A percentile compares a stretch with the other conserved stretches of the same genome.
These are phyloP conservation scores for Steccherinum ochraceum DNA, from an alignment of 768 basidiomycete species.

Conservation along the genomic window DNA sequence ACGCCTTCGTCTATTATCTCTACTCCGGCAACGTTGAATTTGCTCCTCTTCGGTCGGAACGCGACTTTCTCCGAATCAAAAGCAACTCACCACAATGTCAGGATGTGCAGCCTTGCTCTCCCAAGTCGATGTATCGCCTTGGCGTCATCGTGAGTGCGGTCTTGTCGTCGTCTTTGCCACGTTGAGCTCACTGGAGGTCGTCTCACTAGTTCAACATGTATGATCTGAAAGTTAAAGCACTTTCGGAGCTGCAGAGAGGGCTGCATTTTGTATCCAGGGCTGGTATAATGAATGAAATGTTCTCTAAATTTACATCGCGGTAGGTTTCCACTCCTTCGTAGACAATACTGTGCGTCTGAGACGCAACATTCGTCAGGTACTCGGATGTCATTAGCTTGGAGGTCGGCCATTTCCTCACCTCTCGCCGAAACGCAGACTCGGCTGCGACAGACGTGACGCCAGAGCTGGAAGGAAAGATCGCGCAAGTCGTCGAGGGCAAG, in stretches of 20 bases:
- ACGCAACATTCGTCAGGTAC: neutral
- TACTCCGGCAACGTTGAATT: neutral
- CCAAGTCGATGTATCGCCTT: conserved; percentile 39
- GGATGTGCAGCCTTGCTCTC: conserved; percentile 28
- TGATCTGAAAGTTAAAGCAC: neutral
- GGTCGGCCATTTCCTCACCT: neutral
- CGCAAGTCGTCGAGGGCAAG: neutral
- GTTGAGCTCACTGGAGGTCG: neutral
- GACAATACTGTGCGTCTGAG: neutral
- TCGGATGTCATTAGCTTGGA: neutral
- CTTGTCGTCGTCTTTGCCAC: neutral
- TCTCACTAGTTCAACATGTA: neutral
- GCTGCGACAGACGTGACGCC: neutral
- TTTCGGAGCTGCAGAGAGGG: neutral
- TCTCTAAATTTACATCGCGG: neutral
- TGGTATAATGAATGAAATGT: neutral
- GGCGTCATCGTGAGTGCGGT: conserved; percentile 29
- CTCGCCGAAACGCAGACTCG: too few species aligned
- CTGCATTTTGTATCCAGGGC: neutral
- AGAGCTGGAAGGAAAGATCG: neutral
- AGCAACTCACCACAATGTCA: too few species aligned
- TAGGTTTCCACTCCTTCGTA: neutral
- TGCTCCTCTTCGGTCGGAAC: too few species aligned
- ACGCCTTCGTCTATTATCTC: neutral
- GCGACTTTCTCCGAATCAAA: too few species aligned